These are phyloP conservation scores for Cardiospermum halicacabum DNA, from an alignment of 345 rosid genomes.

Conservation along the genomic window DNA sequence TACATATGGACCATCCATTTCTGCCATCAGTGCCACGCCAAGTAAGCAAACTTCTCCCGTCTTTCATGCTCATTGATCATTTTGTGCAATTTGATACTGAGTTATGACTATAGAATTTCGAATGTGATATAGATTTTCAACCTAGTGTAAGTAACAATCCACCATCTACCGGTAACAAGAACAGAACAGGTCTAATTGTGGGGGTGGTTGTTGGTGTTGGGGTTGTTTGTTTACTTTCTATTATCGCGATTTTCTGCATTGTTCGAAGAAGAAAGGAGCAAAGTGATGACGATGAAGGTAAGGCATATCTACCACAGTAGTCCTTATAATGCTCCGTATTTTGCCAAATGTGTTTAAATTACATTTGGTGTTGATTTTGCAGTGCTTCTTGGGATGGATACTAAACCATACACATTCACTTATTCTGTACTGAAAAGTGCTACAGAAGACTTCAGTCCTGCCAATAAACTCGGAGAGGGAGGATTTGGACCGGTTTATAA, in stretches of 20 bases:
- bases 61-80: not conserved
- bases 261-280: conserved; percentile 34
- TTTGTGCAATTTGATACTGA: not conserved
- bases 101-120: conserved; percentile 16
- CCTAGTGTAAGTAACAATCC: conserved; percentile 55
- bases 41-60: conserved; percentile 24
- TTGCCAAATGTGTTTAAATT: not conserved
- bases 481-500: conserved; percentile 76
- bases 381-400: conserved; percentile 22
- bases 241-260: conserved; percentile 24
- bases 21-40: conserved; percentile 62
- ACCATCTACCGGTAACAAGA: conserved; percentile 23
- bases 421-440: conserved; percentile 7
- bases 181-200: conserved; percentile 40
- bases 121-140: conserved; percentile 45
- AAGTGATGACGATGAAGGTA: conserved; percentile 59
- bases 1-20: conserved; percentile 36
- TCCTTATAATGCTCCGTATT: no score
- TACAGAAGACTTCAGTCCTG: conserved; percentile 11
- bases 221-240: conserved; percentile 28
- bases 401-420: conserved; percentile 14
- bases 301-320: not conserved
- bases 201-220: conserved; percentile 56
- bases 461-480: conserved; percentile 51
- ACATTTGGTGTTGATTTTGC: conserved; percentile 2